Evolutionary conservation across 257 asterid genomes (phyloP).

Genomic region (Petunia axillaris): DNA sequence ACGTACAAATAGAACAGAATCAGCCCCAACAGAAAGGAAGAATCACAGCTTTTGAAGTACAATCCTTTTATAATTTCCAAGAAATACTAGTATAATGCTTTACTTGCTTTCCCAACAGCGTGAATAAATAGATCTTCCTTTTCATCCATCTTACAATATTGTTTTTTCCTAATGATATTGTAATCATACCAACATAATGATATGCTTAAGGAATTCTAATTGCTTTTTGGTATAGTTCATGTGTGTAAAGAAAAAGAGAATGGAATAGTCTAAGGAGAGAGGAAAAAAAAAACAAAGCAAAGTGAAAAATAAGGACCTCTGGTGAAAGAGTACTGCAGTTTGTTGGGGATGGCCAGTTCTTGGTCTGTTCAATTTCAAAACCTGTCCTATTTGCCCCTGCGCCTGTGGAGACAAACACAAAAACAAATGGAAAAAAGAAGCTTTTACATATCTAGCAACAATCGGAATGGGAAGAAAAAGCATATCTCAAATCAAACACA

Average conservation of each 20-base stretch:
- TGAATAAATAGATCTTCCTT: not conserved
- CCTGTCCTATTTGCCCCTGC: constrained; percentile 72
- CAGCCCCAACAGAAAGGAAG: constrained; percentile 90
- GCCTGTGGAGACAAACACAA: constrained; percentile 31
- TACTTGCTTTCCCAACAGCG: constrained; percentile 32
- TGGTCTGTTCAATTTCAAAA: constrained; percentile 77
- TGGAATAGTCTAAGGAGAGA: constrained; percentile 4
- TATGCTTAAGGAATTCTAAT: constrained; percentile 25
- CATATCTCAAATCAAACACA: constrained; percentile 30
- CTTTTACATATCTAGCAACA: constrained; percentile 44
- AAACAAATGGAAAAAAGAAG: constrained; percentile 38
- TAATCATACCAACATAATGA: constrained; percentile 35
- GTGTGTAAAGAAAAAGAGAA: not conserved
- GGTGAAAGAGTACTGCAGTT: constrained; percentile 56
- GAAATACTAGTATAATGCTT: constrained; percentile 47
- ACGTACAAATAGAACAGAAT: constrained; percentile 17
- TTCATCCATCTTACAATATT: not conserved
- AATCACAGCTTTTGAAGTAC: constrained; percentile 69
- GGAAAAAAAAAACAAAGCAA: constrained; percentile 25
- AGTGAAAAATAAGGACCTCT: constrained; percentile 52
- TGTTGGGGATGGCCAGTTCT: constrained; percentile 77
- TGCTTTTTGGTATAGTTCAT: constrained; percentile 13
- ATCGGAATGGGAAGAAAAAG: constrained; percentile 26
- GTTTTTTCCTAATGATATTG: not conserved
- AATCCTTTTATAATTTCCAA: constrained; percentile 76